Conservation (phyloP, 2,329 filamentous ascomycete genomes). For the Botryotinia narcissicola region DNA sequence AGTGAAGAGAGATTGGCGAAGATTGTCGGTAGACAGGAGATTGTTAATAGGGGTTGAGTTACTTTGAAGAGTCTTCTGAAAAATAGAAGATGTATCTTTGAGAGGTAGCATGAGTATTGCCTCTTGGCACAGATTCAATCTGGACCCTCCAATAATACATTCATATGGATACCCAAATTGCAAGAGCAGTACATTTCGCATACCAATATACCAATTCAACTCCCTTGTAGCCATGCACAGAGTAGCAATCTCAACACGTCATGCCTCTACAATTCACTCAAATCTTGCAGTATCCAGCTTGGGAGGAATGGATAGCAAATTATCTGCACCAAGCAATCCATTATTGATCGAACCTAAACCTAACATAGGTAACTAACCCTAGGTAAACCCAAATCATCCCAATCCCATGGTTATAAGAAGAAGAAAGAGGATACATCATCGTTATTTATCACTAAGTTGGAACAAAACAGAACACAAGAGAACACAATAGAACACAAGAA, state of each 20-base stretch:
- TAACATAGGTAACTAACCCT: background rate
- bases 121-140: background rate
- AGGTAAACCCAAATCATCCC: too few species aligned
- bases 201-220: background rate
- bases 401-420: background rate
- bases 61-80: background rate
- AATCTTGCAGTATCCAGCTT: background rate
- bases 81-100: too few species aligned
- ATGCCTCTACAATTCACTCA: background rate
- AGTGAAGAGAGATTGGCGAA: conserved; percentile 51
- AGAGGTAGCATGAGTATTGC: background rate
- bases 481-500: too few species aligned
- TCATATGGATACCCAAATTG: background rate
- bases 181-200: background rate
- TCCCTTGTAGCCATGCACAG: background rate
- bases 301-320: too few species aligned
- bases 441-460: background rate
- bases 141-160: background rate
- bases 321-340: background rate
- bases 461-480: background rate
- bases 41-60: background rate
- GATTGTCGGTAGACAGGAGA: background rate
- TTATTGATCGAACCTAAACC: background rate
- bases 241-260: background rate
- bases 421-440: background rate